Evolutionary conservation across 148 eudicot species (phyloP).

Genomic region (Silene latifolia): DNA sequence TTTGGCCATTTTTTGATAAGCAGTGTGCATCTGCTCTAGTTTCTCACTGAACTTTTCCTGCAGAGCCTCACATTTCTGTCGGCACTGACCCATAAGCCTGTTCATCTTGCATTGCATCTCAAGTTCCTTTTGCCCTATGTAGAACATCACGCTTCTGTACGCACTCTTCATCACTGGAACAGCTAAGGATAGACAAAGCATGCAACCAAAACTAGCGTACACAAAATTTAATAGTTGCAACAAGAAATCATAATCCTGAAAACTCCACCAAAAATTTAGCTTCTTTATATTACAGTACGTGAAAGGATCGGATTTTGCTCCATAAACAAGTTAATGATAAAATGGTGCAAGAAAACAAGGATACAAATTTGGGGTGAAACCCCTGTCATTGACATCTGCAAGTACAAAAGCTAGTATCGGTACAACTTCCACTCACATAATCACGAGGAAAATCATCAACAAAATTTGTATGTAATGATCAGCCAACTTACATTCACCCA

Average conservation of each 20-base stretch:
- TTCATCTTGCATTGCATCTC: conserved; percentile 95
- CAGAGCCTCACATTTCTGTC: conserved; percentile 79
- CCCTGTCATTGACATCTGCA: conserved; percentile 84
- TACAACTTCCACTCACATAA: background rate
- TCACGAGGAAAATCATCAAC: conserved; percentile 9
- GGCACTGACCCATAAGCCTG: conserved; percentile 63
- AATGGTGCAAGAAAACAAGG: conserved; percentile 32
- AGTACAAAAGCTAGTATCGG: background rate
- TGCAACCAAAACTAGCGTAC: background rate
- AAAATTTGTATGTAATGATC: background rate
- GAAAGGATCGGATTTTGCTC: background rate
- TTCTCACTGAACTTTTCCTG: conserved; percentile 80
- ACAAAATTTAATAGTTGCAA: background rate
- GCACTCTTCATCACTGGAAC: conserved; percentile 82
- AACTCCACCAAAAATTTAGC: background rate
- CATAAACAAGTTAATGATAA: background rate
- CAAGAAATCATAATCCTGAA: background rate
- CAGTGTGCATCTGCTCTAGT: conserved; percentile 74
- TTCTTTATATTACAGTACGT: background rate
- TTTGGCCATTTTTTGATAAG: conserved; percentile 88
- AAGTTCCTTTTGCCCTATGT: conserved; percentile 77
- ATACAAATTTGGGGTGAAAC: conserved; percentile 87
- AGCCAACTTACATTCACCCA: conserved; percentile 82
- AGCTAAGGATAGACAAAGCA: conserved; percentile 41
- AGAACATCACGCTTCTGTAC: conserved; percentile 85